These are phyloP conservation scores for Mycena indigotica DNA, from an alignment of 768 basidiomycete species.

Conservation along the genomic window DNA sequence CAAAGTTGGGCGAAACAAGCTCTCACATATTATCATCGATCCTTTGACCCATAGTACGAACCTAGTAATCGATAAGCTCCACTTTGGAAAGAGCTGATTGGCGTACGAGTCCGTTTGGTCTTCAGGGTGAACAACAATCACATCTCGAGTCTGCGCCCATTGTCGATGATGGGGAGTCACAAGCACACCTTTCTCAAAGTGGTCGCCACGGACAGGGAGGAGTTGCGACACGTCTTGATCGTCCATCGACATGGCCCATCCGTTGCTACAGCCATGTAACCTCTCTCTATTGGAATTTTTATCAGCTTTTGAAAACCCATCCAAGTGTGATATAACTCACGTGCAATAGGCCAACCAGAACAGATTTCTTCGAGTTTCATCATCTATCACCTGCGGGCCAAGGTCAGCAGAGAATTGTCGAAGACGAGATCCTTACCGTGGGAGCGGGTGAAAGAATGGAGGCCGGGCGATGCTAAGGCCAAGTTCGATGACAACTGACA, in stretches of 20 bases:
- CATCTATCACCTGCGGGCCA: constrained; percentile 45
- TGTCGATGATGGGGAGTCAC: constrained; percentile 58
- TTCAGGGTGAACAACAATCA: constrained; percentile 63
- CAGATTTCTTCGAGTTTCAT: constrained; percentile 69
- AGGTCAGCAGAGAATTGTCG: not conserved
- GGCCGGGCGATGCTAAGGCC: constrained; percentile 40
- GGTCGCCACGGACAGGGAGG: constrained; percentile 61
- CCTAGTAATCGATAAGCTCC: not conserved
- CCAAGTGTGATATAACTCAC: not conserved
- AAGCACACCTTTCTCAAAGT: constrained; percentile 64
- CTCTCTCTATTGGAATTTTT: constrained; percentile 44
- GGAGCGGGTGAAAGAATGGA: constrained; percentile 63
- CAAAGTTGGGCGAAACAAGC: constrained; percentile 1
- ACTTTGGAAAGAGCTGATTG: not conserved
- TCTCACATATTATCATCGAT: constrained; percentile 60
- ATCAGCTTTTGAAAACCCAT: not conserved
- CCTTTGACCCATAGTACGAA: constrained; percentile 74
- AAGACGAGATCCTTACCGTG: constrained; percentile 35
- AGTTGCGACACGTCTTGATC: constrained; percentile 75
- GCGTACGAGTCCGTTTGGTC: constrained; percentile 59
- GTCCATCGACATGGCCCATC: constrained; percentile 71
- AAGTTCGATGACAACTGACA: constrained; percentile 26
- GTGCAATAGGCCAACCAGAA: constrained; percentile 75
- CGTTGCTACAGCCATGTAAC: constrained; percentile 65
- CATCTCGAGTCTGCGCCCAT: constrained; percentile 63